Evolutionary conservation across 2,329 filamentous ascomycete species (phyloP), one percentile per base, ranked within the genome.

Genomic region (Cryphonectria japonica): DNA sequence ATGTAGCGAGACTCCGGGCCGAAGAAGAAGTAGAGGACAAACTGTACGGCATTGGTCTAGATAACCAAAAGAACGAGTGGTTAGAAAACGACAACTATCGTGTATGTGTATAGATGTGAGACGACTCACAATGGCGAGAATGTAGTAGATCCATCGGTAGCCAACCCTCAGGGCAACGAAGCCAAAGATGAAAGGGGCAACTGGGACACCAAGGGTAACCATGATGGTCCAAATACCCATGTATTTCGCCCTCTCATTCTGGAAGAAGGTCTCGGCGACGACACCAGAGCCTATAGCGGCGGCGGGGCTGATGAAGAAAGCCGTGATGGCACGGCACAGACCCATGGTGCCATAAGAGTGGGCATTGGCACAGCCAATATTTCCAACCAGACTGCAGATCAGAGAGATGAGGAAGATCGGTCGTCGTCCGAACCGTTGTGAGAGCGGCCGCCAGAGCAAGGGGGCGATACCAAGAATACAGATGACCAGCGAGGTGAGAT

Each of bases 111-210:
- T 39, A 39, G 37, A 39, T 39, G 37, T 1, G 9, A 13, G 8
- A 39, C 37, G 11, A 65, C 80, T 78, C 73, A 86, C 83, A 57
- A 89, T 89, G 1, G 86, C 85, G 32, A 89, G 78, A 32, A 85
- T 82, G 83, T 84, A 89, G 77, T 86, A 89, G 37, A 89, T 88
- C 87, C 87, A 89, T 22, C 85, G 81, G 69, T 86, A 89, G 0
- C 85, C 84, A 19, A 85, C 83, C 13, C 85, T 82, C 69, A 85
- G 79, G 0, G 84, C 82, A 0, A 89, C 86, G 39, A 81, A 82
- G 1, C 83, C 82, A 59, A 85, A 79, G 22, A 81, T 75, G 34
- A 81, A 76, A 0, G 79, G 79, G 2, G 78, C 78, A 9, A 77
- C 75, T 54, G 71, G 78, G 69, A 75, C 77, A 72, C 73, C 78